Base-by-base conservation (phyloP, 2,329 filamentous ascomycete genomes). In the Lachnellula subtilissima region DNA sequence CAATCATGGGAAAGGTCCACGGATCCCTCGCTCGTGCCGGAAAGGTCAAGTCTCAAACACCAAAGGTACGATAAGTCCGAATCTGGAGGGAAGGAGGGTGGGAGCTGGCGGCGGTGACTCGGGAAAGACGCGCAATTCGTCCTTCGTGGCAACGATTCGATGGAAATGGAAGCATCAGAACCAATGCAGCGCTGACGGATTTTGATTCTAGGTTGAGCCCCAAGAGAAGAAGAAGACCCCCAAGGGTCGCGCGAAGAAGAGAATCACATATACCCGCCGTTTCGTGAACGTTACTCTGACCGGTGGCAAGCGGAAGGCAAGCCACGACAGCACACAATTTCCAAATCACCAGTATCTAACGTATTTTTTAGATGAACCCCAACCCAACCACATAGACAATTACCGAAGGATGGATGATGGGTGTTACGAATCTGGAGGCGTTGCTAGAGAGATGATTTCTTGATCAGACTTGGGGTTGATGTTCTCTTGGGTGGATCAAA, bases 221-320 rank as follows among this genome's bases (percentile, higher is more conserved):
- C 88, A 92, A 79, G 92, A 97, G 87, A 96, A 96, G 88, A 82
- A 89, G 80, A 97, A 97, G 89, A 84, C 81, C 70, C 91, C 93
- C 75, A 97, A 97, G 87, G 93, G 93, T 74, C 91, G 93, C 74
- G 93, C 93, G 70, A 91, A 94, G 82, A 97, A 97, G 91, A 86
- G 93, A 74, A 86, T 95, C 76, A 86, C 85, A 77, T 97, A 97
- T 86, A 96, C 91, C 71, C 89, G 93, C 76, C 91, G 93, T 73
- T 97, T 97, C 83, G 92, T 97, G 70, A 97, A 97, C 81, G 91
- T 97, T 75, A 94, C 90, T 73, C 84, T 96, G 79, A 95, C 92
- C 67, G 92, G 91, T 78, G 93, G 93, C 81, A 97, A 97, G 92
- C 85, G 93, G 79, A 97, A 97, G 91, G 91, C 94, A 77, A 73